Conservation (phyloP, 192 early-diverging fungal genomes). For the Blastocladiella britannica region DNA sequence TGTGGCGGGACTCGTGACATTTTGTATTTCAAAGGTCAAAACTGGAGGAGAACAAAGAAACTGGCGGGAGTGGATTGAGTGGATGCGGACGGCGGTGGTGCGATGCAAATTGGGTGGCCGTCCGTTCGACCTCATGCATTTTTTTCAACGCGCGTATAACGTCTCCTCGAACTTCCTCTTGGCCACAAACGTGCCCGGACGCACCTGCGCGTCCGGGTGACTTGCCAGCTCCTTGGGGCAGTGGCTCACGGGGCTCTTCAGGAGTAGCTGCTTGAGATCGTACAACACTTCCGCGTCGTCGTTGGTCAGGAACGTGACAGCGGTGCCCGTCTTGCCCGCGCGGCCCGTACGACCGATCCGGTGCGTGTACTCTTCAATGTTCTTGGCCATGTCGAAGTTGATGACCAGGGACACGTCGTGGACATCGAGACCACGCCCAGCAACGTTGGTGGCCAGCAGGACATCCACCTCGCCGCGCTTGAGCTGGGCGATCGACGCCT, state of each 20-base stretch:
- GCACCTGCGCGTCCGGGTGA: slow-evolving; percentile 67
- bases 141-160: slow-evolving; percentile 8
- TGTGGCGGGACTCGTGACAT: no score
- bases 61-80: no score
- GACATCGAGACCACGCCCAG: slow-evolving; percentile 96
- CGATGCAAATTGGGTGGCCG: no score
- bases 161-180: slow-evolving; percentile 26
- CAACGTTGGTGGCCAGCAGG: slow-evolving; percentile 94
- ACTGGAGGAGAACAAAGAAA: no score
- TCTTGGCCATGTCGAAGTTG: slow-evolving; percentile 97
- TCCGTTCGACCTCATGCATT: no score
- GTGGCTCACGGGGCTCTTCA: slow-evolving; percentile 13
- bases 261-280: slow-evolving; percentile 44
- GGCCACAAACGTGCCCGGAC: slow-evolving; percentile 33
- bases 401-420: slow-evolving; percentile 90
- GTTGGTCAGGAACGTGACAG: slow-evolving; percentile 67
- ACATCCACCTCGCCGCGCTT: slow-evolving; percentile 65
- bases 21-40: no score
- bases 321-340: slow-evolving; percentile 76
- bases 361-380: slow-evolving; percentile 97
- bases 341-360: slow-evolving; percentile 95
- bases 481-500: slow-evolving; percentile 57
- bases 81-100: no score
- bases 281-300: slow-evolving; percentile 75
- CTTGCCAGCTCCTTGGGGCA: slow-evolving; percentile 47